Percentiles rank a stretch among this genome's conserved stretches.
These are phyloP conservation scores for Phoma sp. DNA, from an alignment of 2,329 filamentous ascomycete genomes.

Conservation along the genomic window DNA sequence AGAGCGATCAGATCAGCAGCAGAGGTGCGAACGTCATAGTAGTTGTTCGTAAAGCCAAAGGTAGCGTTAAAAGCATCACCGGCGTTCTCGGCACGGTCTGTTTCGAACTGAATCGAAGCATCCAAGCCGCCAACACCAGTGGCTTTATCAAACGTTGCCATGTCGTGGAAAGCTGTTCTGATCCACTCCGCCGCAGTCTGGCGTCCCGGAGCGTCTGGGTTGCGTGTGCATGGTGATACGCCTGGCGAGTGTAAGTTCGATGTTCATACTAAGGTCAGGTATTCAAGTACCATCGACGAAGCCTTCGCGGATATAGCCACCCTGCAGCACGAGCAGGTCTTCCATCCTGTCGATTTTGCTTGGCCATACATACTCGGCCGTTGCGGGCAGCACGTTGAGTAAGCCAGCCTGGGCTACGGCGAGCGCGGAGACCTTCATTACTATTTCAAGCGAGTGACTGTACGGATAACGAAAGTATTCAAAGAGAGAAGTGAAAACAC, in stretches of 20 bases:
- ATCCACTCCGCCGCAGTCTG: slow-evolving; percentile 40
- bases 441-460: slow-evolving; percentile 3
- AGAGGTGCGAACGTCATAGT: slow-evolving; percentile 25
- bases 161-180: slow-evolving; percentile 46
- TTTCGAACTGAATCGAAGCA: slow-evolving; percentile 45
- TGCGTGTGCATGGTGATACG: slow-evolving; percentile 24
- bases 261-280: not conserved
- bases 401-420: slow-evolving; percentile 5
- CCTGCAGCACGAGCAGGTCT: slow-evolving; percentile 16
- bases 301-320: slow-evolving; percentile 10
- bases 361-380: slow-evolving; percentile 17
- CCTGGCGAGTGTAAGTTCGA: slow-evolving; percentile 11
- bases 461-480: not conserved
- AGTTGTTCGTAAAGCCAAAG: slow-evolving; percentile 36
- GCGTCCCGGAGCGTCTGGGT: slow-evolving; percentile 22
- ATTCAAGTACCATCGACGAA: slow-evolving; percentile 9
- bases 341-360: slow-evolving; percentile 13
- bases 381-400: slow-evolving; percentile 8
- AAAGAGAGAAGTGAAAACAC: not conserved
- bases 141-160: slow-evolving; percentile 36
- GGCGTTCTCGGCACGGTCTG: slow-evolving; percentile 34
- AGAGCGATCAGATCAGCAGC: slow-evolving; percentile 45
- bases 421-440: slow-evolving; percentile 10
- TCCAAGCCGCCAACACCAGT: slow-evolving; percentile 43
- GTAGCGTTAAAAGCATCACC: slow-evolving; percentile 45